Evolutionary conservation across 768 basidiomycete species (phyloP).

Genomic region (Boletus subcaerulescens): DNA sequence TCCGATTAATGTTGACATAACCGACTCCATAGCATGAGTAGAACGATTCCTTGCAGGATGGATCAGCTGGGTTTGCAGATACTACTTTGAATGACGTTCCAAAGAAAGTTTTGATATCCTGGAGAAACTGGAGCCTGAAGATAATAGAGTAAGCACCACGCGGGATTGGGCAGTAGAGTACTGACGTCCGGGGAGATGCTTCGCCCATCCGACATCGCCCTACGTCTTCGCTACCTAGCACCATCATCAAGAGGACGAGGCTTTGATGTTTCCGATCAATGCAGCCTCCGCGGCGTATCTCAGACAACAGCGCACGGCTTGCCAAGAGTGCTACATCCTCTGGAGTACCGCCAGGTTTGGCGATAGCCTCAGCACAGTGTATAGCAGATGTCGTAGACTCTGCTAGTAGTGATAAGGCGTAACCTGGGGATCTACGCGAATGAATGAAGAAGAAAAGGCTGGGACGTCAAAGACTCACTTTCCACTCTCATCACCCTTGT

Average conservation of each 20-base stretch:
- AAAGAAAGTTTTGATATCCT: conserved; percentile 79
- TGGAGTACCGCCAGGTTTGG: conserved; percentile 78
- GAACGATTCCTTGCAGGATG: conserved; percentile 56
- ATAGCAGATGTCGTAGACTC: conserved; percentile 90
- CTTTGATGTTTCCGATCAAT: conserved; percentile 88
- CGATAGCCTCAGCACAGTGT: conserved; percentile 84
- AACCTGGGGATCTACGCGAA: conserved; percentile 82
- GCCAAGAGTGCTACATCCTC: conserved; percentile 90
- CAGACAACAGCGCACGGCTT: conserved; percentile 71
- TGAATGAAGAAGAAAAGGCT: background rate
- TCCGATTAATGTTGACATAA: conserved; percentile 83
- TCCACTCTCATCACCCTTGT: conserved; percentile 96
- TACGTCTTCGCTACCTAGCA: conserved; percentile 96
- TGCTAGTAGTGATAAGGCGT: conserved; percentile 85
- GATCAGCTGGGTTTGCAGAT: conserved; percentile 51
- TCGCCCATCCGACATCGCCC: conserved; percentile 85
- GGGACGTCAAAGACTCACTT: conserved; percentile 58
- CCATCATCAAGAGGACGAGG: conserved; percentile 86
- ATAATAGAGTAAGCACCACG: conserved; percentile 2
- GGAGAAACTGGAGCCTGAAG: conserved; percentile 83
- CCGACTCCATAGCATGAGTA: conserved; percentile 93
- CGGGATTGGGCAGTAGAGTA: conserved; percentile 16
- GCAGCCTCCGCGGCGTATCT: conserved; percentile 83
- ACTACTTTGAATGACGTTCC: conserved; percentile 93
- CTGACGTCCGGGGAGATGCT: conserved; percentile 79